Base-by-base conservation (phyloP, 2,329 filamentous ascomycete species). In the Uncinocarpus reesii region DNA sequence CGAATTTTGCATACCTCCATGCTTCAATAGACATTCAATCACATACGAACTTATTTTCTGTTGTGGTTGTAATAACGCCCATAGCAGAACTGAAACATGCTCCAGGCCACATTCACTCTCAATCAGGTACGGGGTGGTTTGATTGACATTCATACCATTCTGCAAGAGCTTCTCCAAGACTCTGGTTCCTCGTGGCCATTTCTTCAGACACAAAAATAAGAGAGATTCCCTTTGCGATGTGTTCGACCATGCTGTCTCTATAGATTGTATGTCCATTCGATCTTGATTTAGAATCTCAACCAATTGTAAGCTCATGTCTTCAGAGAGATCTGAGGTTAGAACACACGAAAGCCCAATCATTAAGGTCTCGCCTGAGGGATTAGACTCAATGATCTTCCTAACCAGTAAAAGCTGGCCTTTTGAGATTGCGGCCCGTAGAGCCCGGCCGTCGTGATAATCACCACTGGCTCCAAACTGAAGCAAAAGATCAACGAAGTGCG, bases 31-130 rank as follows among this genome's bases (percentile, higher is more conserved):
- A 41, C 78, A 61, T 52, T 75, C 68, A 48, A 84, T 75, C 36
- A 83, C 64, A 3, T 67, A 60, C 28, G 74, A 77, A 60, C 77
- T 80, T 43, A 83, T 71, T 52, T 72, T 73, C 60, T 82, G 83
- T 53, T 81, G 77, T 0, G 77, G 76, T 53, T 82, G 78, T 5
- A 77, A 64, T 44, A 84, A 67, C 0, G 77, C 72, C 80, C 80
- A 84, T 43, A 75, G 65, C 6, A 84, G 63, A 1, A 80, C 65
- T 1, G 76, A 76, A 37, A 80, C 70, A 7, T 69, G 64, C 59
- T 84, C 80, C 2, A 70, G 65, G 29, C 75, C 72, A 1, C 73
- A 69, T 0, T 71, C 51, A 8, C 72, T 68, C 0, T 71, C 64
- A 48, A 74, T 63, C 1, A 77, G 65, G 2, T 61, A 65, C 0